Conservation (phyloP, 176 grass and related monocot genomes). For the Musa schizocarpa region DNA sequence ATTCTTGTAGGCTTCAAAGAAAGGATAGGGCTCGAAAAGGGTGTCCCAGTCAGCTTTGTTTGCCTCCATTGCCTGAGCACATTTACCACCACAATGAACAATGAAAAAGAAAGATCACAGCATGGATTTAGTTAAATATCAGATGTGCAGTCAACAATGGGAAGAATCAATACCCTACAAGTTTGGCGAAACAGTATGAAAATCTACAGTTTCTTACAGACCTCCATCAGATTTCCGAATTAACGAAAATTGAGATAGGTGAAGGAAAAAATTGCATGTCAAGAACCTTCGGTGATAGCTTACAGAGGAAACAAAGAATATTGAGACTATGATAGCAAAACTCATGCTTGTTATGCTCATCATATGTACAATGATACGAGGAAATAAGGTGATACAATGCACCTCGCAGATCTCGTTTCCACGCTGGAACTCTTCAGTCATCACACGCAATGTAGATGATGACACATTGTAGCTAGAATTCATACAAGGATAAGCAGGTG, state of each 20-base stretch:
- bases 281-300: too few species aligned
- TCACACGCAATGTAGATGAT: constrained; percentile 58
- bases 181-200: too few species aligned
- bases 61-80: constrained; percentile 67
- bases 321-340: not conserved
- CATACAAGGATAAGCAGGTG: constrained; percentile 95
- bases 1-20: constrained; percentile 89
- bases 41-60: constrained; percentile 52
- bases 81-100: constrained; percentile 14
- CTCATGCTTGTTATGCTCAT: not conserved
- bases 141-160: not conserved
- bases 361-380: not conserved
- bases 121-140: not conserved
- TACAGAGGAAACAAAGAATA: too few species aligned
- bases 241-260: too few species aligned
- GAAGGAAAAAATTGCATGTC: too few species aligned
- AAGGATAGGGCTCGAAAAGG: constrained; percentile 71
- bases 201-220: too few species aligned
- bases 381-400: constrained; percentile 3
- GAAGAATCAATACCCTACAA: too few species aligned
- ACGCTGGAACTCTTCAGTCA: constrained; percentile 81
- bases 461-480: constrained; percentile 96
- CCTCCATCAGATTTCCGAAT: too few species aligned
- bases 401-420: constrained; percentile 73
- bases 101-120: not conserved